Base-by-base conservation (phyloP, 2,329 filamentous ascomycete species). In the Exophiala viscosa region DNA sequence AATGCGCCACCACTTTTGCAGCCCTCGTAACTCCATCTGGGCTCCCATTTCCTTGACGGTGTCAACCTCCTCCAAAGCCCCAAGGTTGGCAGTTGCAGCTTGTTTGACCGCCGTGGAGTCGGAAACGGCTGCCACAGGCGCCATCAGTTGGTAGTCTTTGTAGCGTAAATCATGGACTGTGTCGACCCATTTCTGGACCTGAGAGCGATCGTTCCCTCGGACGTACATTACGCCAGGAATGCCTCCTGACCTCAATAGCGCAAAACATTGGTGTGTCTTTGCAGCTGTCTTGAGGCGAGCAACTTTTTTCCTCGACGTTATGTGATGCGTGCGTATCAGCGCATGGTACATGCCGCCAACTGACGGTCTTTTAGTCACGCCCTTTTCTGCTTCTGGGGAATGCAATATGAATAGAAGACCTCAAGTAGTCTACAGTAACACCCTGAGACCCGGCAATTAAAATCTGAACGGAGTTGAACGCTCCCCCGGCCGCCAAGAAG, bases 161-260 rank as follows among this genome's bases (percentile, higher is more conserved):
- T 89, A 89, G 5, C 84, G 76, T 38, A 89, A 68, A 20, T 76
- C 56, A 59, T 86, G 80, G 2, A 89, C 85, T 1, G 73, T 72
- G 9, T 72, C 73, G 3, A 89, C 83, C 86, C 86, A 90, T 11
- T 75, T 73, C 52, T 73, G 74, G 3, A 89, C 79, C 1, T 74
- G 73, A 1, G 64, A 62, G 60, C 80, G 76, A n/a, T 76, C 71
- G 3, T 60, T 58, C 1, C 82, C 81, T 65, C 88, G 84, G 45
- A 85, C 86, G 64, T 90, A 88, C 87, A 91, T 90, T 60, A 91
- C 83, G 1, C 87, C 87, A 0, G 87, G 87, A 18, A 79, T 79
- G 1, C 83, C 82, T 9, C 87, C 86, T 57, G 79, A 83, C 20
- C 86, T 80, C 1, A 89, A 72, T 3, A 90, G 71, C 1, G 86